These are phyloP conservation scores for Neonectria sp. DNA, from an alignment of 2,329 filamentous ascomycete species.

Conservation along the genomic window DNA sequence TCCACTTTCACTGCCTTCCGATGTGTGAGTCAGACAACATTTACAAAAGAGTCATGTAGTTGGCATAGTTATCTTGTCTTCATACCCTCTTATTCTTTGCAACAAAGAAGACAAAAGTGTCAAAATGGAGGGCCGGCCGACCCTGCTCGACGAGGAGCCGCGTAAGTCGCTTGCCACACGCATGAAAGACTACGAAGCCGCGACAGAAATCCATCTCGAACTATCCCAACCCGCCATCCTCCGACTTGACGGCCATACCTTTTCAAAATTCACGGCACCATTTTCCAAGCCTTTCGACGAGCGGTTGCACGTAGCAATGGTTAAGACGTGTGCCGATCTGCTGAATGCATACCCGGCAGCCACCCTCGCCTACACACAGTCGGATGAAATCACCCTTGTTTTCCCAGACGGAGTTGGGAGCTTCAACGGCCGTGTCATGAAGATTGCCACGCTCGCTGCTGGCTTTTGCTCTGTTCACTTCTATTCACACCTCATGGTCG, in stretches of 20 bases:
- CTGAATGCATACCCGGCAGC: conserved; percentile 26
- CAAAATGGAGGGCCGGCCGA: conserved; percentile 14
- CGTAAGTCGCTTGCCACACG: conserved; percentile 25
- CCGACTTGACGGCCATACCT: conserved; percentile 36
- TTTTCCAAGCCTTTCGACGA: conserved; percentile 36
- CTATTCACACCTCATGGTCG: conserved; percentile 30
- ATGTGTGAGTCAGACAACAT: not conserved
- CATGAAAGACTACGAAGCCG: conserved; percentile 35
- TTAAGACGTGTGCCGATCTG: conserved; percentile 35
- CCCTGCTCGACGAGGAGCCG: not conserved
- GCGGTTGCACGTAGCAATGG: conserved; percentile 34
- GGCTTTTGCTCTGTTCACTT: conserved; percentile 36
- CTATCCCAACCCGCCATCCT: conserved; percentile 31
- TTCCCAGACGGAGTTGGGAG: conserved; percentile 37
- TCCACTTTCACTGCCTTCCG: not conserved
- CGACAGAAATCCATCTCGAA: conserved; percentile 27
- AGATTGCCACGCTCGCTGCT: conserved; percentile 33
- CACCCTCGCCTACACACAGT: conserved; percentile 35
- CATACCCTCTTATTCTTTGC: not conserved
- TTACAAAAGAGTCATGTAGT: not conserved
- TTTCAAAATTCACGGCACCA: conserved; percentile 35
- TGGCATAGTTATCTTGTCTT: not conserved
- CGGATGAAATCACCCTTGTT: conserved; percentile 36
- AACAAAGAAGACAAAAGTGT: not conserved
- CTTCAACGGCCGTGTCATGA: conserved; percentile 34